Conservation (phyloP, 257 asterid species). For the Handroanthus guayacan region DNA sequence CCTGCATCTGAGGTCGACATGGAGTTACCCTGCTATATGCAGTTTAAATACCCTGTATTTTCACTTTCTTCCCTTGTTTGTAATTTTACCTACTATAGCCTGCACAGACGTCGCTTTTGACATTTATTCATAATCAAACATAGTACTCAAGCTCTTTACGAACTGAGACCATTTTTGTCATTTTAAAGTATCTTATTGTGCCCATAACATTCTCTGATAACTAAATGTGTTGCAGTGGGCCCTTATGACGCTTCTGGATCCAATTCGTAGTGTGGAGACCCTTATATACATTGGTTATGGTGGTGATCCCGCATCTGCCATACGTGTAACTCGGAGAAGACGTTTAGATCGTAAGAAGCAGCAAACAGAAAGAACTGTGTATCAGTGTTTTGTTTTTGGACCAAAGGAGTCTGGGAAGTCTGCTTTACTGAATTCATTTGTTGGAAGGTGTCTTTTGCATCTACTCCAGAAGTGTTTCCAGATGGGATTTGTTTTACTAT, state of each 20-base stretch:
- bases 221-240: constrained; percentile 79
- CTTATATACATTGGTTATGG: constrained; percentile 91
- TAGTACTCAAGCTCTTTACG: neutral
- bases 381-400: constrained; percentile 93
- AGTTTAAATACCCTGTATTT: neutral
- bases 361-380: constrained; percentile 78
- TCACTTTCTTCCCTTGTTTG: neutral
- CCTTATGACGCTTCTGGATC: constrained; percentile 93
- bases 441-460: constrained; percentile 67
- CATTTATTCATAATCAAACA: neutral
- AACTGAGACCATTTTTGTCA: constrained; percentile 8
- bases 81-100: neutral
- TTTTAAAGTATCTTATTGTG: constrained; percentile 24
- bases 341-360: constrained; percentile 92
- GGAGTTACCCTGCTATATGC: too few species aligned
- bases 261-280: constrained; percentile 78
- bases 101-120: constrained; percentile 5
- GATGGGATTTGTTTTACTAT: constrained; percentile 20
- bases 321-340: constrained; percentile 86
- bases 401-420: constrained; percentile 93
- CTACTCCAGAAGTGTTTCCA: constrained; percentile 4
- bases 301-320: constrained; percentile 82
- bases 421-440: constrained; percentile 77
- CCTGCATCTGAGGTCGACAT: too few species aligned
- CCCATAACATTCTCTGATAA: constrained; percentile 10